Evolutionary conservation across 352 stramenopile species (phyloP), one percentile per base, ranked within the genome.

Genomic region (Salisapilia sapeloensis): DNA sequence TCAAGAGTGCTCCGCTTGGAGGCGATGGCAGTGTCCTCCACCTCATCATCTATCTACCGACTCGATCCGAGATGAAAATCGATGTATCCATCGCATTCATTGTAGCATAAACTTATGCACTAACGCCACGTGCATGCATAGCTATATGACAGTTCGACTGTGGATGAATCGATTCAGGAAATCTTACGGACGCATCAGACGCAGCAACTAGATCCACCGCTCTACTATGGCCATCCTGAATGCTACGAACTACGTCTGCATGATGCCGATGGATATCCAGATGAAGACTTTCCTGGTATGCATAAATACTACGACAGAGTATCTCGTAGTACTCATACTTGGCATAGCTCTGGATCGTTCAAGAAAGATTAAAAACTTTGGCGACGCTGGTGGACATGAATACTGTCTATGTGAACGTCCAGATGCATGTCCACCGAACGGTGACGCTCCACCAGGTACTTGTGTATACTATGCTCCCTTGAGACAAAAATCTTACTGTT

Each of bases 321-420:
- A 8, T 20, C 16, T 9, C 22, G 4, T 45, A 28, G 24, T 33
- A 20, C 10, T 17, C 6, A 32, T n/a, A 16, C 10, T 21, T 18
- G 19, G 23, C 13, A 7, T 31, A 86, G 76, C 76, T 3, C 45
- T 92, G 10, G 72, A 92, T 34, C 61, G 72, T 10, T 89, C 72
- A 4, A 53, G 76, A 6, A 89, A 86, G 46, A 92, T 92, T 39
- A 92, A 92, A 47, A 89, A 89, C 48, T 89, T 92, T 56, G 76
- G 76, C n/a, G 75, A 91, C 37, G 72, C 72, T 20, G 75, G 72
- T 0, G 72, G 71, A 4, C 76, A 92, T 29, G 74, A 89, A 33
- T 92, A 86, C 37, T 92, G 76, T 38, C 47, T 92, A 19, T 92
- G 76, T 40, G 76, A 92, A 20, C 64, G 76, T 13, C 72, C 76